Base-by-base conservation (phyloP, 345 rosid species). In the Euphorbia peplus region DNA sequence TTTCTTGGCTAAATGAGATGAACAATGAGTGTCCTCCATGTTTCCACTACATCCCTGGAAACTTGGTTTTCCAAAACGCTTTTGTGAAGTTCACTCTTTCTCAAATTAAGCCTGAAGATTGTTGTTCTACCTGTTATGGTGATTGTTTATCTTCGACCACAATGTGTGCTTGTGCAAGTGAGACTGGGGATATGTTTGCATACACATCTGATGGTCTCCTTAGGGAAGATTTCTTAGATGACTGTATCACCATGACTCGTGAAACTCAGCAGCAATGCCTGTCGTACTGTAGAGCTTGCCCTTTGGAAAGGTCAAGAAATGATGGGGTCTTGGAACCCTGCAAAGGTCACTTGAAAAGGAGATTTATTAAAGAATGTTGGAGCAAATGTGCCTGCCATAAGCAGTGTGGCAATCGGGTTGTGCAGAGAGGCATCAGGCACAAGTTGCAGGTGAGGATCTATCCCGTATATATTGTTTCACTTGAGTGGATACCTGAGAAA, bases 261-360 rank as follows among this genome's bases (percentile, higher is more conserved):
- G 84, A 86, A 72, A 84, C 90, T 19, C 82, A 70, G 69, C 76
- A 70, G 52, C 91, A 86, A 21, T 67, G 71, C 54, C 75, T 83
- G 32, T 85, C 76, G 55, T 72, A 67, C 48, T 95, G 99, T 80
- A 75, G 63, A 68, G 87, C 76, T 24, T 95, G 98, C 64, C 97
- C 98, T 0, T 64, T 90, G 54, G 88, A 88, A 76, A 87, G 79
- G 74, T 85, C 81, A 15, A 86, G 79, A 70, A 81, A 80, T 57
- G 83, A 81, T 39, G 82, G 76, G 60, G 70, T 76, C 74, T 16
- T 81, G 64, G 85, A 86, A 68, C 84, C 87, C 19, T 95, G 99
- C 82, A 90, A 91, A 75, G 97, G 99, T 51, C 98, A 95, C 76
- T 56, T 88, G 66, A 79, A 84, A 83, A 91, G 96, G 79, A 87